A percentile compares a stretch with the other conserved stretches of the same genome.
These are phyloP conservation scores for Solanum chacoense DNA, from an alignment of 305 asterid genomes.

Conservation along the genomic window DNA sequence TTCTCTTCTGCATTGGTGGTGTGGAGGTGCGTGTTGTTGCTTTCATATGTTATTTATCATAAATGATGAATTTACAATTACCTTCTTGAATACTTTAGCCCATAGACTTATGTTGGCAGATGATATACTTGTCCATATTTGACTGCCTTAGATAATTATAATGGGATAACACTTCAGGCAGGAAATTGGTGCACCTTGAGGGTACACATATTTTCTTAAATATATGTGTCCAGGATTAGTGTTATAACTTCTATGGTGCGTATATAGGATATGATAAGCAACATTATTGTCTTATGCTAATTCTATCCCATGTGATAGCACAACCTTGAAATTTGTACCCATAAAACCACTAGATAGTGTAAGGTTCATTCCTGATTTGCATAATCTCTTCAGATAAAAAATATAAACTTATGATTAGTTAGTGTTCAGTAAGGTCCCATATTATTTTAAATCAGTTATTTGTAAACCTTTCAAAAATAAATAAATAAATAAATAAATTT, in stretches of 20 bases:
- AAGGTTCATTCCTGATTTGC: background rate
- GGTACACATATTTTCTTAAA: background rate
- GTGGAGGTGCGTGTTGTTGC: conserved; percentile 49
- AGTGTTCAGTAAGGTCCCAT: background rate
- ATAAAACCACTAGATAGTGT: background rate
- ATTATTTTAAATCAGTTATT: background rate
- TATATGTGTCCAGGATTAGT: background rate
- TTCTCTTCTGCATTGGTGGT: conserved; percentile 88
- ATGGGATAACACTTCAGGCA: background rate
- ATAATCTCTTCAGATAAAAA: background rate
- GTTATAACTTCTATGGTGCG: background rate
- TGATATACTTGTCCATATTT: background rate
- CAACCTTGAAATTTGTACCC: background rate
- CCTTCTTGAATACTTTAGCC: background rate
- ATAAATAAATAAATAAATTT: background rate
- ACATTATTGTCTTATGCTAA: background rate
- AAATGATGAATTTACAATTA: background rate
- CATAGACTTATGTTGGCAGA: background rate
- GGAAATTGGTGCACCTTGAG: background rate
- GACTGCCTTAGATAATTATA: background rate
- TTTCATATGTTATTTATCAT: background rate
- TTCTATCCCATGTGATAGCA: background rate
- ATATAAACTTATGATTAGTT: background rate
- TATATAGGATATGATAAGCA: background rate
- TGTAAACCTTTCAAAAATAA: background rate